A percentile compares a stretch with the other conserved stretches of the same genome.
Conservation (phyloP, 345 rosid genomes). For the thale cress (Arabidopsis thaliana) region DNA sequence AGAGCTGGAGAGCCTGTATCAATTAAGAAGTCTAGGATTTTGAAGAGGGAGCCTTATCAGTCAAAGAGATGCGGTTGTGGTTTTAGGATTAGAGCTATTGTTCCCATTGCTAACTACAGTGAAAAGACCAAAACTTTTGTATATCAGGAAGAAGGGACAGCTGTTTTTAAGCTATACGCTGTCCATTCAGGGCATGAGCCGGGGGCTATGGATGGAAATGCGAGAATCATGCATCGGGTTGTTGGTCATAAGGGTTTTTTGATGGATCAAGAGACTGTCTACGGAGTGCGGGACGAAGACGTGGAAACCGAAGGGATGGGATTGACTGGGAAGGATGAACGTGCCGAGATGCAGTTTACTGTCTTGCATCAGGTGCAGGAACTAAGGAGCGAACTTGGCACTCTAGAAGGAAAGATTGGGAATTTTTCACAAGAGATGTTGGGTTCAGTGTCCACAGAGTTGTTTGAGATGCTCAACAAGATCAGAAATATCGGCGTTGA, state of each 20-base stretch:
- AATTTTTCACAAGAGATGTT: constrained; percentile 65
- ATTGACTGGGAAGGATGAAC: constrained; percentile 70
- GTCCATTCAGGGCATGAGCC: constrained; percentile 99
- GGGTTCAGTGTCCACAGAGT: constrained; percentile 74
- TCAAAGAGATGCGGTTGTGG: constrained; percentile 97
- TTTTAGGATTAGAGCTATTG: constrained; percentile 95
- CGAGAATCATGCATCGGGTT: constrained; percentile 96
- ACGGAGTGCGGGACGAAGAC: constrained; percentile 82
- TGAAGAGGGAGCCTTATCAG: constrained; percentile 98
- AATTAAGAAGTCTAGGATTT: constrained; percentile 74
- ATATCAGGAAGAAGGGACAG: constrained; percentile 94
- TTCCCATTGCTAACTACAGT: constrained; percentile 89
- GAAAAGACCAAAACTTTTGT: constrained; percentile 96
- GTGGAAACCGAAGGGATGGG: constrained; percentile 71
- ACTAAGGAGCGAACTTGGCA: constrained; percentile 67
- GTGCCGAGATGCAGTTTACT: constrained; percentile 61
- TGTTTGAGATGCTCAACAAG: constrained; percentile 72
- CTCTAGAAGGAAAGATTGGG: constrained; percentile 72
- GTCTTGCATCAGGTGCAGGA: constrained; percentile 88
- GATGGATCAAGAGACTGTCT: constrained; percentile 78
- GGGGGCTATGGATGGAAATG: constrained; percentile 94
- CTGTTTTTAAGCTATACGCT: constrained; percentile 89
- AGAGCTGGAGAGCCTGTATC: constrained; percentile 94
- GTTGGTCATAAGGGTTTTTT: constrained; percentile 85
- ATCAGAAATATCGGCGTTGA: constrained; percentile 79